Conservation (phyloP, 495 filamentous ascomycete genomes). For the Tuber borchii region DNA sequence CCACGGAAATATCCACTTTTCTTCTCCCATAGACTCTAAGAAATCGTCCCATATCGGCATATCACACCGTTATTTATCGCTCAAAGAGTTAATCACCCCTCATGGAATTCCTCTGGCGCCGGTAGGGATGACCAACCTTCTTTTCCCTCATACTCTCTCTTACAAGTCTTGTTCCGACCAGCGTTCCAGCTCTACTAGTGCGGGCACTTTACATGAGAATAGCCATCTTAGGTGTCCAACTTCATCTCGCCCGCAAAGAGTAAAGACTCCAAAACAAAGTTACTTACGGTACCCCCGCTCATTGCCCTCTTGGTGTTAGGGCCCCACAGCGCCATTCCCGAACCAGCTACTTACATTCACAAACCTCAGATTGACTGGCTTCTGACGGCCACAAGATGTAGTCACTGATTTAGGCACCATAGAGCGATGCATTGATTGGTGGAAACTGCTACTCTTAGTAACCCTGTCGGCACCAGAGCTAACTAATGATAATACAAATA, state of each 20-base stretch:
- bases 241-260: slow-evolving; percentile 8
- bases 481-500: background rate
- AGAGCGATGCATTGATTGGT: slow-evolving; percentile 11
- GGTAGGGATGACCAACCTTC: background rate
- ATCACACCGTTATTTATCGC: background rate
- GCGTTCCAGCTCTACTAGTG: background rate
- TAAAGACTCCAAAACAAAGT: slow-evolving; percentile 19
- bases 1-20: background rate
- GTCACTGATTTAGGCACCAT: slow-evolving; percentile 13
- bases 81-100: background rate
- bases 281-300: slow-evolving; percentile 25
- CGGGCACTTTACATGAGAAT: background rate
- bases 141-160: background rate
- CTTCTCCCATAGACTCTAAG: background rate
- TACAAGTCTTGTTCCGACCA: slow-evolving; percentile 10
- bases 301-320: slow-evolving; percentile 28
- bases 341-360: slow-evolving; percentile 33
- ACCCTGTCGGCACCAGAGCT: background rate
- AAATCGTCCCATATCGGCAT: background rate
- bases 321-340: slow-evolving; percentile 24
- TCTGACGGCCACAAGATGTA: slow-evolving; percentile 24
- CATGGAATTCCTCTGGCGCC: background rate
- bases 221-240: background rate
- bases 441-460: no score
- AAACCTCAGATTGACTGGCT: slow-evolving; percentile 15